A percentile compares a stretch with the other conserved stretches of the same genome.
These are phyloP conservation scores for Ceratocystis variospora DNA, from an alignment of 2,329 filamentous ascomycete species.

Conservation along the genomic window DNA sequence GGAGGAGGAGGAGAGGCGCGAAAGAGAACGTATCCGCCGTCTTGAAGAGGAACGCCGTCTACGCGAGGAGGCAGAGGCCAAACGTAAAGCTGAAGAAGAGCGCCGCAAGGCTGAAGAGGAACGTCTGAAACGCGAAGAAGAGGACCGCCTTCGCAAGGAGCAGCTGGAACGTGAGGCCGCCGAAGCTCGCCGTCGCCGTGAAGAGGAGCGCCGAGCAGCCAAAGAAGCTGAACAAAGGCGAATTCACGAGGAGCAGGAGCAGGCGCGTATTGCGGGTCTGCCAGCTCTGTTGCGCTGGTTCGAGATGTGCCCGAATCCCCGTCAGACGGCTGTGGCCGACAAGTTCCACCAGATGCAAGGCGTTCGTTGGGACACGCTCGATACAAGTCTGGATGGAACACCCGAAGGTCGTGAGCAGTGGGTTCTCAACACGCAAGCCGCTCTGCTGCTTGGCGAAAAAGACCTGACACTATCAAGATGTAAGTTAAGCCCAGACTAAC, in stretches of 20 bases:
- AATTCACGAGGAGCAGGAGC: conserved; percentile 41
- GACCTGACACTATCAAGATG: conserved; percentile 47
- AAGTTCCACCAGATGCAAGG: conserved; percentile 45
- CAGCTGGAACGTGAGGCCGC: conserved; percentile 36
- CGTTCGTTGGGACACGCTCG: conserved; percentile 50
- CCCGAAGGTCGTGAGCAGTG: conserved; percentile 49
- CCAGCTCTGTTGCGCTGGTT: conserved; percentile 50
- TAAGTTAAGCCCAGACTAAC: conserved; percentile 27
- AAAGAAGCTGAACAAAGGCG: conserved; percentile 39
- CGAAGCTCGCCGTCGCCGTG: conserved; percentile 37
- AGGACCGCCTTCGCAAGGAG: conserved; percentile 34
- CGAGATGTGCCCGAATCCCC: conserved; percentile 38
- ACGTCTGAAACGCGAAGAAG: conserved; percentile 30
- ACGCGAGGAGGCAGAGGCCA: conserved; percentile 23
- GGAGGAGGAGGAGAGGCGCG: conserved; percentile 26
- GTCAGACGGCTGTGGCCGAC: conserved; percentile 35
- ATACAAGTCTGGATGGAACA: conserved; percentile 37
- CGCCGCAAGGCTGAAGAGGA: conserved; percentile 31
- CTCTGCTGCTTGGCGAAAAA: conserved; percentile 50
- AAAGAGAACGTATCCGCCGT: conserved; percentile 23
- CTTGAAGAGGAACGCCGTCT: conserved; percentile 18
- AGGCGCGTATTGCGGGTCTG: conserved; percentile 40
- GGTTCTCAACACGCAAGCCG: conserved; percentile 51
- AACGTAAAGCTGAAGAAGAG: conserved; percentile 28
- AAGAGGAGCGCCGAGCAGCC: conserved; percentile 36